These are phyloP conservation scores for Orbilia brochopaga DNA, from an alignment of 2,329 filamentous ascomycete genomes.

Conservation along the genomic window DNA sequence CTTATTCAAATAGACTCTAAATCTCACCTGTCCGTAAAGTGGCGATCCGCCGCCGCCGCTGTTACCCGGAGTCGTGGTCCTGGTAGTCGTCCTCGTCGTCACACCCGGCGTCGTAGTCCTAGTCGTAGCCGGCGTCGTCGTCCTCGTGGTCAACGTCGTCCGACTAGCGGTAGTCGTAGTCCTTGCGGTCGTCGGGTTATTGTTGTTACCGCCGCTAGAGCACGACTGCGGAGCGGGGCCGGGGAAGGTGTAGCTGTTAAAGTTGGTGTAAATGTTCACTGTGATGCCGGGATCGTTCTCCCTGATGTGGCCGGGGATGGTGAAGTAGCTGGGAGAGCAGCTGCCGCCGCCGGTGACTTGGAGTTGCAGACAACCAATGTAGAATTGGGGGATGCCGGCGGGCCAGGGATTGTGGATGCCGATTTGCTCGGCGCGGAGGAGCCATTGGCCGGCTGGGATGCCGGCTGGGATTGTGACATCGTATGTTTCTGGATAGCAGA, in stretches of 20 bases:
- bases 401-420: conserved; percentile 56
- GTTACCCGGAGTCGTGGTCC: conserved; percentile 15
- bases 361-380: conserved; percentile 57
- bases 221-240: conserved; percentile 53
- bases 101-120: conserved; percentile 24
- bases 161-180: conserved; percentile 23
- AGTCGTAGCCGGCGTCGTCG: conserved; percentile 27
- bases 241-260: conserved; percentile 56
- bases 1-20: not conserved
- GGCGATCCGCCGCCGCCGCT: conserved; percentile 11
- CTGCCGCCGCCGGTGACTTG: conserved; percentile 55
- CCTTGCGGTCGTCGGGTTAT: conserved; percentile 13
- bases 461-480: conserved; percentile 54
- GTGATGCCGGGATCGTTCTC: conserved; percentile 55
- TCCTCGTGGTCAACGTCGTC: conserved; percentile 20
- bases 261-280: conserved; percentile 56
- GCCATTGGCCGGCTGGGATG: conserved; percentile 56
- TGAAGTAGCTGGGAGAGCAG: conserved; percentile 57
- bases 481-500: conserved; percentile 47
- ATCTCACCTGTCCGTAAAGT: conserved; percentile 37
- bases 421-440: conserved; percentile 57
- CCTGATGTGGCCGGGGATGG: conserved; percentile 56
- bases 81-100: conserved; percentile 32
- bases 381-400: conserved; percentile 56
- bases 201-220: conserved; percentile 20